Percentiles rank a stretch among this genome's conserved stretches.
Conservation (phyloP, 2,329 filamentous ascomycete species). For the Gyromitra esculenta region DNA sequence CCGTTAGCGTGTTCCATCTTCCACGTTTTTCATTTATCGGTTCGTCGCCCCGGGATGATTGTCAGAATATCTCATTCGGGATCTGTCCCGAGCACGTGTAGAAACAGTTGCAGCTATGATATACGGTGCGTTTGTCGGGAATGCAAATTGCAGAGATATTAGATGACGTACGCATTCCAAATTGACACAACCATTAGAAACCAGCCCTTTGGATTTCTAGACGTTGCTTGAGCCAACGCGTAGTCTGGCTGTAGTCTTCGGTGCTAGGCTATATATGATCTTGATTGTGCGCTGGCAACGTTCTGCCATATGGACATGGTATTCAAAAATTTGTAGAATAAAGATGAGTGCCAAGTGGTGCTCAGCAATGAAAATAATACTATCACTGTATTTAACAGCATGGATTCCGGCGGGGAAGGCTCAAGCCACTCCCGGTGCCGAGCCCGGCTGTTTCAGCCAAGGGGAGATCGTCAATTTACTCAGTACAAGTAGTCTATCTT, state of each 20-base stretch:
- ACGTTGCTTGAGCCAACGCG: not conserved
- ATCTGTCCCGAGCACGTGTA: not conserved
- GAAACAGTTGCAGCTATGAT: not conserved
- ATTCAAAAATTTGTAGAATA: constrained; percentile 5
- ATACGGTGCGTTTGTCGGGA: not conserved
- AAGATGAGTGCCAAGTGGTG: not conserved
- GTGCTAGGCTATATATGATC: not conserved
- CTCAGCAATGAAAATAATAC: not conserved
- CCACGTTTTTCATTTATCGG: constrained; percentile 9
- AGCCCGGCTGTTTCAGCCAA: constrained; percentile 15
- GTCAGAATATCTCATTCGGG: not conserved
- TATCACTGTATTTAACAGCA: not conserved
- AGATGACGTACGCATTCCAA: not conserved
- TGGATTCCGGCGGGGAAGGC: not conserved
- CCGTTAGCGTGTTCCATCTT: not conserved
- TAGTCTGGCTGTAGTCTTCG: not conserved
- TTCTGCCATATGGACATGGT: not conserved
- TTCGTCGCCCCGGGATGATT: constrained; percentile 12
- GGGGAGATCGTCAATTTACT: constrained; percentile 9
- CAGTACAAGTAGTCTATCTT: not conserved
- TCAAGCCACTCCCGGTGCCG: not conserved
- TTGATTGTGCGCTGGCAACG: not conserved
- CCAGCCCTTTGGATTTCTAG: not conserved
- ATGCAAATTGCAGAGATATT: not conserved
- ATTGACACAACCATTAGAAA: not conserved